Evolutionary conservation across 306 rosid genomes (phyloP).

Genomic region (Trifolium dubium): DNA sequence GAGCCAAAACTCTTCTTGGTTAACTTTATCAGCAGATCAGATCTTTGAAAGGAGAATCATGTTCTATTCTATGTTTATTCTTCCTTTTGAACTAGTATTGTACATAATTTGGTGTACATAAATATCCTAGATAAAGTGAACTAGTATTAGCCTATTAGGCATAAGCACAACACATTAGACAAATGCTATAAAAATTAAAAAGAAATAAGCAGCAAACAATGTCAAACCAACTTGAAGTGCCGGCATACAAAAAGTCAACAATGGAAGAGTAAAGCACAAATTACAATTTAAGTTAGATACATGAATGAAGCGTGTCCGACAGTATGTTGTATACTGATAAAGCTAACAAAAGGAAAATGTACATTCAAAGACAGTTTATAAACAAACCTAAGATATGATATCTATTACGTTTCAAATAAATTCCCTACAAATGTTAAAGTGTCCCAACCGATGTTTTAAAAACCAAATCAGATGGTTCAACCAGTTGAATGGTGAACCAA

Average conservation of each 20-base stretch:
- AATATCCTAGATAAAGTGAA: constrained; percentile 31
- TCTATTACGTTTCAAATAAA: not conserved
- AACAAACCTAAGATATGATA: constrained; percentile 9
- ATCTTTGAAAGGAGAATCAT: not conserved
- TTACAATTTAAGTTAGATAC: constrained; percentile 7
- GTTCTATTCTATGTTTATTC: not conserved
- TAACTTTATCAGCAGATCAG: not conserved
- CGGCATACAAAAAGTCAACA: constrained; percentile 31
- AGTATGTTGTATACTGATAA: constrained; percentile 14
- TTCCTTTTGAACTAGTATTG: not conserved
- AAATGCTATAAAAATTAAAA: constrained; percentile 11
- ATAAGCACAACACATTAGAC: not conserved
- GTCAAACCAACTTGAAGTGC: constrained; percentile 21
- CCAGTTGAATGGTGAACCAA: not conserved
- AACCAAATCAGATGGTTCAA: not conserved
- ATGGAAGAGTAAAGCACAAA: constrained; percentile 26
- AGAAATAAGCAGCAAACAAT: not conserved
- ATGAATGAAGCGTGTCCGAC: constrained; percentile 2
- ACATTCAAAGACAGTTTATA: not conserved
- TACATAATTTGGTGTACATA: no score
- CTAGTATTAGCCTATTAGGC: constrained; percentile 27
- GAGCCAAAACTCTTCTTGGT: not conserved
- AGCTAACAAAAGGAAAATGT: constrained; percentile 7
- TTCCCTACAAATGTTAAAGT: not conserved
- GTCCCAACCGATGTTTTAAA: not conserved